Conservation (phyloP, 768 basidiomycete genomes). For the Clathrus columnatus region DNA sequence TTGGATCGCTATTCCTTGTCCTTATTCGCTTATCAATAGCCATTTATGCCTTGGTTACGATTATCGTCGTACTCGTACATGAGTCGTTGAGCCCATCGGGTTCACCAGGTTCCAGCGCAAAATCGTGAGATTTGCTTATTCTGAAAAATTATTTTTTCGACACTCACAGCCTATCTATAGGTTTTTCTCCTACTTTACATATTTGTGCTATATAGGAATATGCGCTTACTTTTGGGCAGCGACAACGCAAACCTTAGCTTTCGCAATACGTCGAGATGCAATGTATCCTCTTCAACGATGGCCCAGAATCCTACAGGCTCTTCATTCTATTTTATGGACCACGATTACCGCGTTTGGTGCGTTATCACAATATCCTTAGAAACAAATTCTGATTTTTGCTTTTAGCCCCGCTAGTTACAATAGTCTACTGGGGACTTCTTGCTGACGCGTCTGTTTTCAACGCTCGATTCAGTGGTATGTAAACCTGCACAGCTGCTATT, state of each 20-base stretch:
- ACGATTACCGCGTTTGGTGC: conserved; percentile 50
- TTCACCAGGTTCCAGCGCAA: conserved; percentile 23
- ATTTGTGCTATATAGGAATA: conserved; percentile 53
- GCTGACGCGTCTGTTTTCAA: conserved; percentile 33
- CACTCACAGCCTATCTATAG: conserved; percentile 24
- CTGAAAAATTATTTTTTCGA: neutral
- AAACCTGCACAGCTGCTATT: conserved; percentile 7
- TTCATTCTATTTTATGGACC: conserved; percentile 46
- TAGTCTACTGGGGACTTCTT: conserved; percentile 55
- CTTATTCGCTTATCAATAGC: conserved; percentile 39
- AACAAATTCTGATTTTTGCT: neutral
- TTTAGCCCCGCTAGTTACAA: conserved; percentile 54
- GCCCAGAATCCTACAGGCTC: conserved; percentile 44
- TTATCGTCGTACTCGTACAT: conserved; percentile 32
- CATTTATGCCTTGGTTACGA: conserved; percentile 38
- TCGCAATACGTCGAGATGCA: conserved; percentile 23
- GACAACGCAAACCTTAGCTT: conserved; percentile 42
- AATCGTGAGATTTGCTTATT: conserved; percentile 22
- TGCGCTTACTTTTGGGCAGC: conserved; percentile 56
- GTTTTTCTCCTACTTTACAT: conserved; percentile 57
- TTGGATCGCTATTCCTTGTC: conserved; percentile 38
- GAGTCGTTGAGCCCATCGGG: too few relatives aligned
- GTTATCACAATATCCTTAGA: conserved; percentile 18
- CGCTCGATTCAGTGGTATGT: conserved; percentile 28
- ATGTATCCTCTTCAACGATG: conserved; percentile 53